Base-by-base conservation (phyloP, 768 basidiomycete species). In the Termitomyces heimii region DNA sequence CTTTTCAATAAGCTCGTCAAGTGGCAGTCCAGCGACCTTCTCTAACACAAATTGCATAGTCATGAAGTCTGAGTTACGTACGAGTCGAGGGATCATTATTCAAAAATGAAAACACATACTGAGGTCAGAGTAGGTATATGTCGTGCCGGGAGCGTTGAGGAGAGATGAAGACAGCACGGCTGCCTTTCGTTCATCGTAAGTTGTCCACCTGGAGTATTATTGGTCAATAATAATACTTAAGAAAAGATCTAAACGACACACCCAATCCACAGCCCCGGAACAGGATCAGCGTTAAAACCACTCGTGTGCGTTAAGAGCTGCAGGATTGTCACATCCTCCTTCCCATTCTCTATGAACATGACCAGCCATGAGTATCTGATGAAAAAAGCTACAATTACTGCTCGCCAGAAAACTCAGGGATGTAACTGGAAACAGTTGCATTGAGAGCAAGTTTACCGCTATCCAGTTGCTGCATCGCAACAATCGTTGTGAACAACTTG, bases 291-390 rank as follows among this genome's bases (percentile, higher is more conserved):
- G 37, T 66, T 65, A 47, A 69, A 69, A 4, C 68, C 68, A 45
- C 67, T 66, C 2, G 67, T 69, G 46, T 69, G 68, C 18, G 68
- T 69, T 10, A 69, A 45, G 32, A 69, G 65, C 63, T 68, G 67
- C 31, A 63, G 50, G 12, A 69, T 68, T 1, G 67, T 69, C 7
- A 69, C 60, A 50, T 65, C 60, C 26, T 51, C 64, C 51, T 69
- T 69, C n/a, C 66, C 63, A 31, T 68, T 68, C 8, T 31, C 65
- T 66, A 44, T 8, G 29, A 13, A 13, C 28, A 9, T 28, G 24
- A 8, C 24, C 14, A 5, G 16, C 45, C 5, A 22, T 43, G 4
- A 10, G 34, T 0, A 49, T 10, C 5, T 14, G 20, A 22, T 14
- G 1, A 31, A 13, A 12, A 32, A 31, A 8, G 26, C 20, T 31